phyloP scores from a whole-genome alignment of 768 basidiomycete genomes.

The Pluteus cervinus region DNA sequence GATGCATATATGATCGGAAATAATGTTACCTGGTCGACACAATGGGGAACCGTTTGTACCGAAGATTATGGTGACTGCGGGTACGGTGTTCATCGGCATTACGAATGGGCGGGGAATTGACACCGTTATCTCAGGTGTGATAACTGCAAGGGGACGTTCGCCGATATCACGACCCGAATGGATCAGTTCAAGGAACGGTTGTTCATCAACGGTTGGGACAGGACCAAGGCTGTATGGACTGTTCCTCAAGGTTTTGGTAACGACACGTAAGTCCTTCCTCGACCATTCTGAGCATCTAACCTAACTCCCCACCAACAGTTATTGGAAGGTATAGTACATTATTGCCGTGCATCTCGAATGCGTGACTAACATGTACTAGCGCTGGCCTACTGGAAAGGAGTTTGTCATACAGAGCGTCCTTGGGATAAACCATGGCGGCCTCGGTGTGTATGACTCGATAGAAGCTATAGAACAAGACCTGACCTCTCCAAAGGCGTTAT shows the following conservation, averaged over 20 bases:
- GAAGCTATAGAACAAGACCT: not conserved
- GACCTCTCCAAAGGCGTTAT: conserved; percentile 29
- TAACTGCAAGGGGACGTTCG: conserved; percentile 63
- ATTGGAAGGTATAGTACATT: conserved; percentile 40
- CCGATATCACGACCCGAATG: conserved; percentile 64
- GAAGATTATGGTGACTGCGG: conserved; percentile 68
- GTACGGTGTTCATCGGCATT: conserved; percentile 25
- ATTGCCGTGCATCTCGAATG: not conserved
- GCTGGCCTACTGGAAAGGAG: conserved; percentile 62
- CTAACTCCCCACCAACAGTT: conserved; percentile 17
- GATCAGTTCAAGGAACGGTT: conserved; percentile 57
- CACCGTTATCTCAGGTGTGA: too few species aligned
- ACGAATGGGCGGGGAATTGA: not conserved
- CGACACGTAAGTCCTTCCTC: conserved; percentile 32
- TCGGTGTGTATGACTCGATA: conserved; percentile 29
- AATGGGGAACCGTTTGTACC: conserved; percentile 61
- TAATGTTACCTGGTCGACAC: conserved; percentile 57
- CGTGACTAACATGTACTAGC: conserved; percentile 13
- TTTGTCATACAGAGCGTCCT: conserved; percentile 61
- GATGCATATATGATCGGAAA: conserved; percentile 56
- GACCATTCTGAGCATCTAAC: not conserved
- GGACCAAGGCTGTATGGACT: conserved; percentile 68
- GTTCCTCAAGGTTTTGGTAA: conserved; percentile 78
- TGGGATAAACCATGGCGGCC: conserved; percentile 65
- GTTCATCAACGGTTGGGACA: conserved; percentile 61